phyloP scores from a whole-genome alignment of 73 alveolate species.

The Paramecium octaurelia region DNA sequence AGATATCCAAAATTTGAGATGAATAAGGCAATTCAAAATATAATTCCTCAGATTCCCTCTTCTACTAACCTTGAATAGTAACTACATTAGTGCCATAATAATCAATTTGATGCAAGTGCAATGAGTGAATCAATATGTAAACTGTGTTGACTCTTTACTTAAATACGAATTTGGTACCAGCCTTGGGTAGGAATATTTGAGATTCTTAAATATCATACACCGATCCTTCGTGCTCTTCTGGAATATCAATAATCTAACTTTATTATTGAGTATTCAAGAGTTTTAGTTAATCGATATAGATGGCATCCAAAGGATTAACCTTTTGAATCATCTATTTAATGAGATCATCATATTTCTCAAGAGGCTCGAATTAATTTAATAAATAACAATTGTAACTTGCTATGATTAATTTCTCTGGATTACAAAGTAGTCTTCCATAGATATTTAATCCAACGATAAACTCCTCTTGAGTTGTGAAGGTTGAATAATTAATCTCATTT shows the following conservation, averaged over 20 bases:
- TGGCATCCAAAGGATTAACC: neutral
- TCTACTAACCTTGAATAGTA: neutral
- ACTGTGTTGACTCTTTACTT: neutral
- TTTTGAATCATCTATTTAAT: neutral
- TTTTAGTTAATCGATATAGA: neutral
- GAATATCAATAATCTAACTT: neutral
- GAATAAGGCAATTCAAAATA: neutral
- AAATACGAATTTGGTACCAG: neutral
- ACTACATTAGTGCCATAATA: neutral
- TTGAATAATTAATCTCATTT: neutral
- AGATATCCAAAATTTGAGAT: neutral
- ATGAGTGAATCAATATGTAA: neutral
- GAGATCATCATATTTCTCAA: neutral
- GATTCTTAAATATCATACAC: neutral
- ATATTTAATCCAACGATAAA: neutral
- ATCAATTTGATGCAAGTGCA: neutral
- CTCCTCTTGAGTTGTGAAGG: neutral
- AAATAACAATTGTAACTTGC: neutral
- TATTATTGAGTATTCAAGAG: neutral
- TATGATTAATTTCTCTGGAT: neutral
- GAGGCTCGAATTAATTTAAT: neutral
- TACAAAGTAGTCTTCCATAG: neutral
- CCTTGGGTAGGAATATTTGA: neutral
- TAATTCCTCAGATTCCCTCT: neutral
- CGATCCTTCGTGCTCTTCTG: slow-evolving; percentile 43